These are phyloP conservation scores for Przewalskia tangutica DNA, from an alignment of 257 asterid species.

Conservation along the genomic window DNA sequence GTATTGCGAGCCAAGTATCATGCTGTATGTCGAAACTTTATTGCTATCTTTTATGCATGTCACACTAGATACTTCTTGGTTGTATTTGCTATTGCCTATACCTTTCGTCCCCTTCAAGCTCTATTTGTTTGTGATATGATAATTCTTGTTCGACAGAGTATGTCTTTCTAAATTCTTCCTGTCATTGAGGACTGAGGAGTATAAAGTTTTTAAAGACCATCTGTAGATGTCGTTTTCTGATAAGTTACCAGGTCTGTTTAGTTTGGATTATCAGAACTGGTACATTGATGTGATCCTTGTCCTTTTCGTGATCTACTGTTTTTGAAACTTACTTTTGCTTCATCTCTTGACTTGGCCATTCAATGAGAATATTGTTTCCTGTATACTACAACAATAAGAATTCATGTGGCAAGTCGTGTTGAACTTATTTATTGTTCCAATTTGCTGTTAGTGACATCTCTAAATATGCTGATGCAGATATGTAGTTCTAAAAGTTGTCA, in stretches of 20 bases:
- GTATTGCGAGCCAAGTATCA: constrained; percentile 82
- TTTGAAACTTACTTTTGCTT: not conserved
- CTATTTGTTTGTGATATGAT: not conserved
- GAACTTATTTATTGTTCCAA: not conserved
- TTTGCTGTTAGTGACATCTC: not conserved
- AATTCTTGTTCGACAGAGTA: not conserved
- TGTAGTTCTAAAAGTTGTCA: not conserved
- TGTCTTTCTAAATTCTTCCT: not conserved
- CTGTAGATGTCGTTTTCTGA: not conserved
- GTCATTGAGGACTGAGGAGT: not conserved
- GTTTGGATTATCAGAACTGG: not conserved
- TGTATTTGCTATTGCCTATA: not conserved
- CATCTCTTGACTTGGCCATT: not conserved
- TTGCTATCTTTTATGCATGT: constrained; percentile 7
- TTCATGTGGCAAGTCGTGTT: not conserved
- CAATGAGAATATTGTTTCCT: not conserved
- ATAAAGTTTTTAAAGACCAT: not conserved
- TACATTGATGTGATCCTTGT: not conserved
- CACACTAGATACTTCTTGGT: not conserved
- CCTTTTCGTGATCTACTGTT: not conserved
- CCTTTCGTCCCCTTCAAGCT: not conserved
- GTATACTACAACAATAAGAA: not conserved
- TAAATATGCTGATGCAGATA: not conserved
- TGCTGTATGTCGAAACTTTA: constrained; percentile 46
- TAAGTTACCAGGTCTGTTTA: not conserved